A percentile compares a stretch with the other conserved stretches of the same genome.
Evolutionary conservation across 1,284 basidiomycete genomes (phyloP).

Genomic region (Agaricales sp.): DNA sequence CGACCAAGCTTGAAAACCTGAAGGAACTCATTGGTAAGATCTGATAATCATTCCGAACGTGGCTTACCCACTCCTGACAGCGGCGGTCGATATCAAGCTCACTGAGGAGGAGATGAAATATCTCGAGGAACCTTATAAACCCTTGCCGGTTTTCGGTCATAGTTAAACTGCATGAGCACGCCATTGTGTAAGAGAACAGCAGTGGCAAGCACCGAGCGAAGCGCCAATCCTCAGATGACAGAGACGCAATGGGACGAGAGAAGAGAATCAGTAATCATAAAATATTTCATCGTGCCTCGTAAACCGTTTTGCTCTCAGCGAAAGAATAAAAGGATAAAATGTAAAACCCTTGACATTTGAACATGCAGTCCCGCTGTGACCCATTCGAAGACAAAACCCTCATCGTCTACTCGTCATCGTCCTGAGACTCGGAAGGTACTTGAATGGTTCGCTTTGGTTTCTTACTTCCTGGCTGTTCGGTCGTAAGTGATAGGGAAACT

Average conservation of each 20-base stretch:
- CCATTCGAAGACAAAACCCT: neutral
- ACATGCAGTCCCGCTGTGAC: too few species aligned
- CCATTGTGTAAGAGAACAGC: too few species aligned
- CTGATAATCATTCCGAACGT: neutral
- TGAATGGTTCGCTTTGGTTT: neutral
- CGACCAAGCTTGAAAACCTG: slow-evolving; percentile 38
- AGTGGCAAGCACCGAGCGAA: too few species aligned
- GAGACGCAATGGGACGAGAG: too few species aligned
- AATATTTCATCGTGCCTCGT: too few species aligned
- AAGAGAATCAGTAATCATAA: too few species aligned
- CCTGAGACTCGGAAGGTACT: neutral
- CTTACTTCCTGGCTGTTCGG: neutral
- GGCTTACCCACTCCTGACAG: slow-evolving; percentile 10
- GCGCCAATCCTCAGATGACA: too few species aligned
- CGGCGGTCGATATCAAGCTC: slow-evolving; percentile 23
- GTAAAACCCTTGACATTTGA: too few species aligned
- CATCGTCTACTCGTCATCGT: neutral
- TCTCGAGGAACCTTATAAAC: slow-evolving; percentile 29
- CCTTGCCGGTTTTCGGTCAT: slow-evolving; percentile 20
- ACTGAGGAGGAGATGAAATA: slow-evolving; percentile 32
- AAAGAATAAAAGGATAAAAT: too few species aligned
- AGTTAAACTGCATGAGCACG: neutral
- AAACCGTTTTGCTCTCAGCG: too few species aligned
- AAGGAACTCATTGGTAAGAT: slow-evolving; percentile 33
- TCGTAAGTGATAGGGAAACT: too few species aligned